Evolutionary conservation across 345 rosid species (phyloP).

Genomic region (Kandelia obovata): DNA sequence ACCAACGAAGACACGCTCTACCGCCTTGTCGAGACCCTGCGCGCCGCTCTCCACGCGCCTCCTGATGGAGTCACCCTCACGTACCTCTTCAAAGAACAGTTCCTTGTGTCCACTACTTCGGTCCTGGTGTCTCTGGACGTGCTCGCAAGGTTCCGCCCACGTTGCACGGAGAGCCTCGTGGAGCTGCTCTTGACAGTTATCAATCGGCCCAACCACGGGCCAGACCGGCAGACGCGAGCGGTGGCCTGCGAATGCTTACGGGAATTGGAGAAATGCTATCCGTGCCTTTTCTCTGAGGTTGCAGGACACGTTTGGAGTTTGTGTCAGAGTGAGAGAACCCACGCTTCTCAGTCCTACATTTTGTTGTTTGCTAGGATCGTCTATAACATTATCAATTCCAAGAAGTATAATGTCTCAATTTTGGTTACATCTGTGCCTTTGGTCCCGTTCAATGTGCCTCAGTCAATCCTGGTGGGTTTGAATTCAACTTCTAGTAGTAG

Average conservation of each 20-base stretch:
- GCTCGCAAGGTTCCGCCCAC: conserved; percentile 26
- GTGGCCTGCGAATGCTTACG: conserved; percentile 84
- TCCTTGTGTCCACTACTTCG: conserved; percentile 73
- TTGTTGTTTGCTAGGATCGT: conserved; percentile 66
- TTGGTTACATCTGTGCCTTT: conserved; percentile 67
- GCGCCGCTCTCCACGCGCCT: conserved; percentile 66
- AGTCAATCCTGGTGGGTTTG: conserved; percentile 27
- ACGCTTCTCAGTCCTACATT: conserved; percentile 75
- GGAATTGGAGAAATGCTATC: conserved; percentile 66
- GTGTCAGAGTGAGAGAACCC: conserved; percentile 89
- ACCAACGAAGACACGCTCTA: conserved; percentile 31
- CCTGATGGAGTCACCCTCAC: conserved; percentile 45
- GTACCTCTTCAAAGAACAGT: conserved; percentile 68
- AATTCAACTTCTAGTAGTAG: no score
- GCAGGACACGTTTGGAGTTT: conserved; percentile 82
- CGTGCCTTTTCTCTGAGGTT: conserved; percentile 71
- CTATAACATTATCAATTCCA: conserved; percentile 48
- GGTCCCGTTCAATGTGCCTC: conserved; percentile 78
- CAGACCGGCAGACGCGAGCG: conserved; percentile 80
- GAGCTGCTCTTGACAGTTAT: conserved; percentile 67
- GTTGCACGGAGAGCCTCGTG: conserved; percentile 47
- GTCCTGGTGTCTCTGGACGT: conserved; percentile 59
- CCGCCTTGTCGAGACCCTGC: conserved; percentile 65
- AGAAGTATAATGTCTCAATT: conserved; percentile 62
- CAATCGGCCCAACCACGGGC: conserved; percentile 85